A percentile compares a stretch with the other conserved stretches of the same genome.
These are phyloP conservation scores for Ramaria sp. DNA, from an alignment of 768 basidiomycete genomes.

Conservation along the genomic window DNA sequence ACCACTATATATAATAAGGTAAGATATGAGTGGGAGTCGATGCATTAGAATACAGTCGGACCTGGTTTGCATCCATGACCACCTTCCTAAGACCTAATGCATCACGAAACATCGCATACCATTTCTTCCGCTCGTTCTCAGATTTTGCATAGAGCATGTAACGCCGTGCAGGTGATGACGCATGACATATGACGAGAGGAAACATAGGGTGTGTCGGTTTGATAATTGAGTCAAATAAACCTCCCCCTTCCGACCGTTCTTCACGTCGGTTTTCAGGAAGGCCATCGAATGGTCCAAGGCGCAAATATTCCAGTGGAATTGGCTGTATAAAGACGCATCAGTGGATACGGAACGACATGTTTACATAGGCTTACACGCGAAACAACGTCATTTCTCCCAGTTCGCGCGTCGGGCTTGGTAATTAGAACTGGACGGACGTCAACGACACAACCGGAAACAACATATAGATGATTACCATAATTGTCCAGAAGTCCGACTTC, in stretches of 20 bases:
- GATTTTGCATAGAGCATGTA: slow-evolving; percentile 65
- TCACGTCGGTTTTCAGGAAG: slow-evolving; percentile 56
- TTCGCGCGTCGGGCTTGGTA: slow-evolving; percentile 47
- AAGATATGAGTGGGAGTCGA: neutral
- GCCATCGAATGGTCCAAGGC: slow-evolving; percentile 51
- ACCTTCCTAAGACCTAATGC: slow-evolving; percentile 54
- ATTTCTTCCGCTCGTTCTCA: slow-evolving; percentile 48
- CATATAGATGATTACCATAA: slow-evolving; percentile 41
- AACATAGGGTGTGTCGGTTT: slow-evolving; percentile 47
- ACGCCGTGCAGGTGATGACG: slow-evolving; percentile 41
- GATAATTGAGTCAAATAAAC: slow-evolving; percentile 45
- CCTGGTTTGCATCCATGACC: slow-evolving; percentile 65
- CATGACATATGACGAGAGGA: slow-evolving; percentile 73
- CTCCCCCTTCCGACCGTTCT: slow-evolving; percentile 40
- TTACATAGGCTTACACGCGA: slow-evolving; percentile 44
- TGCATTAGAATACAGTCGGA: slow-evolving; percentile 19
- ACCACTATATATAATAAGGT: slow-evolving; percentile 41
- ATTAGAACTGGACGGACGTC: slow-evolving; percentile 41
- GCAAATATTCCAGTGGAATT: slow-evolving; percentile 70
- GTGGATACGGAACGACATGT: neutral
- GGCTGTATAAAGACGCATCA: slow-evolving; percentile 36
- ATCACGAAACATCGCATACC: slow-evolving; percentile 51
- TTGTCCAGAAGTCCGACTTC: slow-evolving; percentile 65
- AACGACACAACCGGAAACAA: neutral
- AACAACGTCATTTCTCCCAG: slow-evolving; percentile 40